Conservation (phyloP, 306 rosid species). For the Sicyos baderoa region DNA sequence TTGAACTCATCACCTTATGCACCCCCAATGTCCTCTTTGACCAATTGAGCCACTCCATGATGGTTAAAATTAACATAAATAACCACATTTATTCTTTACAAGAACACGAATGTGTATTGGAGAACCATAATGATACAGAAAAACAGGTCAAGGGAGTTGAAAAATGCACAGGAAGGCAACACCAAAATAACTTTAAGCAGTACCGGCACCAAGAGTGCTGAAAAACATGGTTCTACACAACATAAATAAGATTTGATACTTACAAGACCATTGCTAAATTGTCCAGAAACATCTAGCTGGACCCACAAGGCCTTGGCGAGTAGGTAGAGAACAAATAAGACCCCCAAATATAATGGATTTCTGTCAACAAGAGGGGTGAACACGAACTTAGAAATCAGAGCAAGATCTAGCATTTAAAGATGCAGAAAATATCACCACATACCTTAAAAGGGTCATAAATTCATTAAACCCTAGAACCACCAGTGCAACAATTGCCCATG, state of each 20-base stretch:
- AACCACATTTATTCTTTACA: no score
- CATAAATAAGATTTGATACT: constrained; percentile 31
- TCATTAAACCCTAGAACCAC: constrained; percentile 83
- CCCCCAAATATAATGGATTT: constrained; percentile 72
- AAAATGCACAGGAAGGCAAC: not conserved
- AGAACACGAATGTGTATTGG: not conserved
- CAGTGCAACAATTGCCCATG: constrained; percentile 91
- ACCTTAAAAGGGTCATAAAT: constrained; percentile 91
- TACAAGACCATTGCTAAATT: constrained; percentile 75
- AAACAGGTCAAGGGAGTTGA: not conserved
- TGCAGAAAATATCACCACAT: constrained; percentile 11
- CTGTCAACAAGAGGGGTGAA: constrained; percentile 40
- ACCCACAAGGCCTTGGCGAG: constrained; percentile 82
- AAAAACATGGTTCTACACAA: not conserved
- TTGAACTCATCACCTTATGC: no score
- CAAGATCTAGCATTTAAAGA: not conserved
- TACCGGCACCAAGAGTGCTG: not conserved
- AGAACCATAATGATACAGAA: not conserved
- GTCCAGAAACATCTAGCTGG: constrained; percentile 67
- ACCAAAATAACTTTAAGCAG: not conserved
- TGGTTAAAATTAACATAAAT: no score
- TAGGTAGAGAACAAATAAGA: constrained; percentile 65
- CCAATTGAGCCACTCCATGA: no score
- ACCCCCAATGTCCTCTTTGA: no score
- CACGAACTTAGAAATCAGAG: constrained; percentile 24